A percentile compares a stretch with the other conserved stretches of the same genome.
Conservation (phyloP, 257 asterid species). For the Ballota nigra region DNA sequence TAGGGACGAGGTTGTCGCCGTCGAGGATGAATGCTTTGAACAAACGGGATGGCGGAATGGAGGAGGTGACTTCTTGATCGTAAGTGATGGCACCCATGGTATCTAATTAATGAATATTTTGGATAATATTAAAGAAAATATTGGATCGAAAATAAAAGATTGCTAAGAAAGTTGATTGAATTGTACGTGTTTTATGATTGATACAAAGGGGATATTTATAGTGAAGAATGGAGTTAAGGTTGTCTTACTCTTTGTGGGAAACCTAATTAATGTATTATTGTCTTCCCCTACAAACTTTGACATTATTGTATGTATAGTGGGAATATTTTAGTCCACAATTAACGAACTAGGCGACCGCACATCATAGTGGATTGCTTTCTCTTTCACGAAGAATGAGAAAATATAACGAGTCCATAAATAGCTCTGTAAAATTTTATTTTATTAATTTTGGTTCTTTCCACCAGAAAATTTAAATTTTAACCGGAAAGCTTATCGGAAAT, state of each 20-base stretch:
- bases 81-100: constrained; percentile 43
- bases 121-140: neutral
- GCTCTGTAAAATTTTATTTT: no score
- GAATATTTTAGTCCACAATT: neutral
- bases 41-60: constrained; percentile 44
- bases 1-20: constrained; percentile 45
- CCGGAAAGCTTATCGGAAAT: no score
- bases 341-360: neutral
- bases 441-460: no score
- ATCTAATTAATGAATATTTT: neutral
- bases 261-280: neutral
- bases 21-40: constrained; percentile 52
- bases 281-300: neutral
- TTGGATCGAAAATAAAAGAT: neutral
- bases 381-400: neutral
- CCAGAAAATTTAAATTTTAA: no score
- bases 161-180: neutral
- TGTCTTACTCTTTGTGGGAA: neutral
- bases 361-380: neutral
- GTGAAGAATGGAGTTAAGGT: neutral
- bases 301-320: neutral
- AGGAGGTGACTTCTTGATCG: constrained; percentile 30
- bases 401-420: no score
- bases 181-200: constrained; percentile 9
- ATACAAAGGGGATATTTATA: neutral